These are phyloP conservation scores for Nannochloropsis gaditana DNA, from an alignment of 108 stramenopile genomes.

Conservation along the genomic window DNA sequence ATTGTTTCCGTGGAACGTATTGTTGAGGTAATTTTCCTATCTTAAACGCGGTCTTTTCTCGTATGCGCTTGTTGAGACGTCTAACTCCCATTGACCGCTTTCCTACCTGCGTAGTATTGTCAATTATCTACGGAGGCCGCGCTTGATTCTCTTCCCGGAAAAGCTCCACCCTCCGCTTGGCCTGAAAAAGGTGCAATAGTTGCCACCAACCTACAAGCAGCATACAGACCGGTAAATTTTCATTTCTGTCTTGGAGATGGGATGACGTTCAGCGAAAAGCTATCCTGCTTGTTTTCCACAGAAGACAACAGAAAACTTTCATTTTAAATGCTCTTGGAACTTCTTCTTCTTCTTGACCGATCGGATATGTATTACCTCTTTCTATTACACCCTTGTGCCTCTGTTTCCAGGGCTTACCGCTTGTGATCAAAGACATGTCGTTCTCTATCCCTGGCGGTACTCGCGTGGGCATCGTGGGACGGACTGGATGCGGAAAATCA, in stretches of 20 bases:
- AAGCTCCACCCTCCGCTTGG: conserved; percentile 38
- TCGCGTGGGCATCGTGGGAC: conserved; percentile 49
- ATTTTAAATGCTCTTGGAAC: too few relatives aligned
- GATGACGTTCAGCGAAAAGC: too few relatives aligned
- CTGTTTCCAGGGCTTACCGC: conserved; percentile 49
- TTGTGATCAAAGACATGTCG: conserved; percentile 49
- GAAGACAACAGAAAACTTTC: too few relatives aligned
- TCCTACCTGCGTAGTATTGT: conserved; percentile 21
- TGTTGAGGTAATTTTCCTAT: conserved; percentile 34
- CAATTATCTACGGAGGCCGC: conserved; percentile 32
- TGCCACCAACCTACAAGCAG: conserved; percentile 37
- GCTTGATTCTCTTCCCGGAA: conserved; percentile 22
- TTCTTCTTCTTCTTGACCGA: too few relatives aligned
- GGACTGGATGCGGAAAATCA: conserved; percentile 49
- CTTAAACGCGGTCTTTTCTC: too few relatives aligned
- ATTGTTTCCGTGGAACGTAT: conserved; percentile 87
- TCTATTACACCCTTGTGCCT: neutral
- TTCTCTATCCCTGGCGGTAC: conserved; percentile 40
- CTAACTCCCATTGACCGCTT: too few relatives aligned
- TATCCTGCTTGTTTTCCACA: too few relatives aligned
- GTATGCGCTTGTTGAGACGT: too few relatives aligned
- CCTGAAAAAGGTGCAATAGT: conserved; percentile 41
- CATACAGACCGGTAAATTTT: conserved; percentile 21
- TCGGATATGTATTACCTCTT: too few relatives aligned
- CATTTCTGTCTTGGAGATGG: too few relatives aligned